Base-by-base conservation (phyloP, 768 basidiomycete genomes). In the Amanita phalloides region DNA sequence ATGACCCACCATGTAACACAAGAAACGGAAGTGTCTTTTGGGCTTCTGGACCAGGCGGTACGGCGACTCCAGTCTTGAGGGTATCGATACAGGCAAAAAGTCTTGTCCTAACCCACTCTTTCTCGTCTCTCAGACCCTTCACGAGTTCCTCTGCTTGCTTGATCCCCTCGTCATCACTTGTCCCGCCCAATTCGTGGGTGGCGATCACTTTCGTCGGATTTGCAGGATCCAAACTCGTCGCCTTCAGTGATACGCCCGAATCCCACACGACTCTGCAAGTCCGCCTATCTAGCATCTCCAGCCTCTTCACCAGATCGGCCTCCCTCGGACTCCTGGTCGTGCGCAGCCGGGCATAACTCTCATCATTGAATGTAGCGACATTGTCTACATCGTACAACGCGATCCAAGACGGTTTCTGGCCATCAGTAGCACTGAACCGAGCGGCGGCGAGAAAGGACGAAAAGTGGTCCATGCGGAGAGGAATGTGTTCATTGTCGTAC, bases 401-500 rank as follows among this genome's bases (percentile, higher is more conserved):
- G 2, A 75, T 55, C 76, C 76, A 79, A 1, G 64, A 62, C 0
- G 75, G 73, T 32, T 53, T 62, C 10, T 57, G 54, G 9, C 54
- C 55, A 54, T 76, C 74, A 2, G 62, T 46, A 2, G 71, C 70
- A 1, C 61, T 60, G 56, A 70, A 78, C 33, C 77, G 63, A 2
- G 76, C 75, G 0, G 73, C 75, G 5, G 74, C 72, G 37, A 75
- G 66, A 63, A 78, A 77, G 7, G 70, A 68, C 6, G 62, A 59
- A 4, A 77, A 63, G 50, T 70, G 64, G 54, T 78, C 66, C 49
- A 78, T 60, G 9, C 77, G 71, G 1, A 77, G 61, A 0, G 76
- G 76, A 33, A 79, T 69, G 56, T 78, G 77, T 62, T 79, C 77
- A 50, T 75, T 74, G 56, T 77, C 68, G 61, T 79, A 79, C 77